These are phyloP conservation scores for Arachnomyces sp. DNA, from an alignment of 2,329 filamentous ascomycete species.

Conservation along the genomic window DNA sequence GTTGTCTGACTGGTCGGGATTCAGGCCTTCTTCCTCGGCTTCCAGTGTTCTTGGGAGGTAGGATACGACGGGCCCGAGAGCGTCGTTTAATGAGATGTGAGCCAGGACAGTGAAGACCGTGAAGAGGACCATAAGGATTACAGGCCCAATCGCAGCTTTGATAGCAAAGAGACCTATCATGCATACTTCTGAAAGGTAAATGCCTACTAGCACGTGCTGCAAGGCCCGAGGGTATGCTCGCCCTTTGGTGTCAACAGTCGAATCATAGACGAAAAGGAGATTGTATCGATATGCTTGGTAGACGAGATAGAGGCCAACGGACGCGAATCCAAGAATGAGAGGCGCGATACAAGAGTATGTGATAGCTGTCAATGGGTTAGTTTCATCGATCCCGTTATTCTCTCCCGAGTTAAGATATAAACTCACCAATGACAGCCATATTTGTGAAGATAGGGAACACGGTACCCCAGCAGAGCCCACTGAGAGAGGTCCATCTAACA, in stretches of 20 bases:
- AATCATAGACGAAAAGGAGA: conserved; percentile 74
- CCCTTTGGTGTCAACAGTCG: conserved; percentile 75
- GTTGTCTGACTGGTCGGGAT: conserved; percentile 22
- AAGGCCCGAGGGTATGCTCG: conserved; percentile 79
- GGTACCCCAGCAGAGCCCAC: conserved; percentile 75
- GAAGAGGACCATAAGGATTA: conserved; percentile 69
- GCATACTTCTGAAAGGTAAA: conserved; percentile 77
- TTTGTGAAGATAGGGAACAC: conserved; percentile 70
- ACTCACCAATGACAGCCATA: conserved; percentile 68
- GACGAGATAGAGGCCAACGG: conserved; percentile 67
- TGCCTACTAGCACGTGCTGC: conserved; percentile 71
- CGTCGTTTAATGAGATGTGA: conserved; percentile 50
- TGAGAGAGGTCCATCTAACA: conserved; percentile 62
- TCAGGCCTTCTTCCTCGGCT: conserved; percentile 43
- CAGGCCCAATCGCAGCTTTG: conserved; percentile 52
- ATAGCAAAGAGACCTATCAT: conserved; percentile 78
- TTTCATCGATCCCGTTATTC: not conserved
- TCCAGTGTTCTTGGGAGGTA: conserved; percentile 65
- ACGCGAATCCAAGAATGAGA: conserved; percentile 72
- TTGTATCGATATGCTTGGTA: conserved; percentile 89
- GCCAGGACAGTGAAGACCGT: conserved; percentile 66
- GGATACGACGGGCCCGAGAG: conserved; percentile 40
- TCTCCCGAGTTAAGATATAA: not conserved
- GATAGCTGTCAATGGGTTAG: conserved; percentile 49
- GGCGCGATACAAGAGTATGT: conserved; percentile 84